Evolutionary conservation across 306 rosid species (phyloP), one percentile per base, ranked within the genome.

Genomic region (Corylus americana): DNA sequence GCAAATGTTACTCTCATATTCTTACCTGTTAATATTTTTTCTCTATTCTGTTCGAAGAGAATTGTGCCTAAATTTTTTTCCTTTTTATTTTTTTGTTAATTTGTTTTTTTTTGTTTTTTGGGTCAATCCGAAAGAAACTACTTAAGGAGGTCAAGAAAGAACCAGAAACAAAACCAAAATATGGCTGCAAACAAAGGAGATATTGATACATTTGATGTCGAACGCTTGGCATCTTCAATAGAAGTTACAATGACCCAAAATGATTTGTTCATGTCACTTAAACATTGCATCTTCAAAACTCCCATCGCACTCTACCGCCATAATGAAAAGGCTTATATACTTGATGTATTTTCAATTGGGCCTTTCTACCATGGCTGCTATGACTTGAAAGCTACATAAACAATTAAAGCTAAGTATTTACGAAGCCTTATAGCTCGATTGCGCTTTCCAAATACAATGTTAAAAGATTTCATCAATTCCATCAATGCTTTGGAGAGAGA

Each of bases 271-370:
- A 0, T 55, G 75, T 13, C 54, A 3, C 14, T 45, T 8, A 2
- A 2, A 1, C 44, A 74, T 39, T 69, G 83, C 80, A 83, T 83
- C 70, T 83, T 79, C 81, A 70, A 25, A 71, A 54, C 49, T 53
- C 86, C 83, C 4, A 4, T 5, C 14, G 25, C 47, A 58, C 68
- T 83, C 44, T 4, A 29, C 8, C 11, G 42, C 0, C 29, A 44
- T 17, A 64, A 48, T 7, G 10, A 9, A n/a, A 16, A 68, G 11
- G 74, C 80, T 12, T 74, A 70, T 7, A 18, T 14, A 2, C 83
- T 80, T 1, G 13, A 59, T 29, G 22, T 11, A 0, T 27, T 83
- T 55, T 68, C 82, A 16, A 71, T 82, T 39, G 80, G 84, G 12
- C 77, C 81, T 8, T 75, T 75, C n/a, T 74, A 81, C 58, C 73